phyloP scores from a whole-genome alignment of 1,284 basidiomycete genomes.

The Neonothopanus nambi region DNA sequence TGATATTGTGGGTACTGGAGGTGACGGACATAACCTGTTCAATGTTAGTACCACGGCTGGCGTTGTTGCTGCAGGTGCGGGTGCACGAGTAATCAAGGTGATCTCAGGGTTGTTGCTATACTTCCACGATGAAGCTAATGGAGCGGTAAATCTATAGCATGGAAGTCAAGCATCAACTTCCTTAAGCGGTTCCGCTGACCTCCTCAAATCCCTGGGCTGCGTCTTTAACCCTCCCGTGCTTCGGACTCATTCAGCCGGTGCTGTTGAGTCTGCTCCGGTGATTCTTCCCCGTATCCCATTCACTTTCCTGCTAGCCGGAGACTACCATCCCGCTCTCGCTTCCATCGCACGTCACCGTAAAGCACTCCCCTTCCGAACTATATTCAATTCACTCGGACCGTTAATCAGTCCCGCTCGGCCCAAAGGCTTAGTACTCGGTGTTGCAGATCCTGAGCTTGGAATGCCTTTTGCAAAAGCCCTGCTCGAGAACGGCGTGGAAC shows the following conservation, averaged over 20 bases:
- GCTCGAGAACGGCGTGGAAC: constrained; percentile 65
- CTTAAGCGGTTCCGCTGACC: constrained; percentile 91
- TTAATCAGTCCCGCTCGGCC: constrained; percentile 92
- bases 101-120: constrained; percentile 19
- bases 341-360: constrained; percentile 85
- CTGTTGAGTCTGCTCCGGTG: constrained; percentile 22
- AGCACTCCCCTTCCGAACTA: constrained; percentile 90
- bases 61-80: constrained; percentile 93
- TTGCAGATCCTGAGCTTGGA: constrained; percentile 86
- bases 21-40: constrained; percentile 96
- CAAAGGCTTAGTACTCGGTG: constrained; percentile 86
- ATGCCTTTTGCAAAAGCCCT: constrained; percentile 82
- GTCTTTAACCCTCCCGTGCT: constrained; percentile 71
- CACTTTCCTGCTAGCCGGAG: constrained; percentile 12
- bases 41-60: constrained; percentile 97
- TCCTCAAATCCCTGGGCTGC: constrained; percentile 86
- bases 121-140: constrained; percentile 3
- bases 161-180: constrained; percentile 94
- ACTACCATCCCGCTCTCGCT: constrained; percentile 54
- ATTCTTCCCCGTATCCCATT: constrained; percentile 19
- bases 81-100: constrained; percentile 92
- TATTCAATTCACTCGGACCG: constrained; percentile 96
- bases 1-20: constrained; percentile 75
- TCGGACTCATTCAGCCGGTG: constrained; percentile 30
- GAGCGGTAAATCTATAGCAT: constrained; percentile 57